phyloP scores from a whole-genome alignment of 2,329 filamentous ascomycete genomes.

The Mollisiaceae sp. region DNA sequence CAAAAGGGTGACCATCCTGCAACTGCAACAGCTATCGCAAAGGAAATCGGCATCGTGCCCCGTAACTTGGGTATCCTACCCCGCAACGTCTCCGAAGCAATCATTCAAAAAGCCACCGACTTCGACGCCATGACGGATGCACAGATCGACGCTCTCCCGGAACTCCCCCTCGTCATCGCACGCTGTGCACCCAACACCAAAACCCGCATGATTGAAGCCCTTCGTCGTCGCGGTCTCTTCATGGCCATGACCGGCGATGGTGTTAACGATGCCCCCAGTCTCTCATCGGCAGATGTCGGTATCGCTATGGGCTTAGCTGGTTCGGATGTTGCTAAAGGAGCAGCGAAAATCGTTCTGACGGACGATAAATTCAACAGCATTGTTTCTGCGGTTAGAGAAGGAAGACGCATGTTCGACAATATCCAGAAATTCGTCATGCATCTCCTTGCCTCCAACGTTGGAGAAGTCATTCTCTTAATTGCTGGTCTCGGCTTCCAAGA shows the following conservation, averaged over 20 bases:
- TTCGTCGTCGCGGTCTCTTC: constrained; percentile 54
- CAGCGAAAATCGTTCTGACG: constrained; percentile 58
- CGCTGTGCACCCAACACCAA: constrained; percentile 59
- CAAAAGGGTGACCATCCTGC: constrained; percentile 54
- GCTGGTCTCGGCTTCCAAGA: constrained; percentile 65
- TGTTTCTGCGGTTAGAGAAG: constrained; percentile 57
- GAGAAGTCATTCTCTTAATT: constrained; percentile 61
- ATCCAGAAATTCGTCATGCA: constrained; percentile 63
- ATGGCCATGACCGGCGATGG: constrained; percentile 63
- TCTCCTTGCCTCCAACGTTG: constrained; percentile 60
- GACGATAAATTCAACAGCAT: constrained; percentile 62
- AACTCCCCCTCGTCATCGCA: constrained; percentile 58
- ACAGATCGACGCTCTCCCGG: constrained; percentile 55
- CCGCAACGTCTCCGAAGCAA: constrained; percentile 51
- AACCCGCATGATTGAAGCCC: constrained; percentile 59
- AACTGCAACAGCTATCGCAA: constrained; percentile 61
- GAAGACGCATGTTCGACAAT: constrained; percentile 59
- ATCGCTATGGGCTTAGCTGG: constrained; percentile 66
- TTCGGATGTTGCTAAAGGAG: constrained; percentile 68
- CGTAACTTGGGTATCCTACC: constrained; percentile 50
- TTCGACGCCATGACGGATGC: constrained; percentile 50
- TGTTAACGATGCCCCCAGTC: constrained; percentile 59
- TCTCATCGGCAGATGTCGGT: constrained; percentile 59
- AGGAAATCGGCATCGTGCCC: constrained; percentile 59
- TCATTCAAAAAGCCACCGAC: constrained; percentile 61